Conservation (phyloP, 352 stramenopile species). For the Peronospora belbahrii region DNA sequence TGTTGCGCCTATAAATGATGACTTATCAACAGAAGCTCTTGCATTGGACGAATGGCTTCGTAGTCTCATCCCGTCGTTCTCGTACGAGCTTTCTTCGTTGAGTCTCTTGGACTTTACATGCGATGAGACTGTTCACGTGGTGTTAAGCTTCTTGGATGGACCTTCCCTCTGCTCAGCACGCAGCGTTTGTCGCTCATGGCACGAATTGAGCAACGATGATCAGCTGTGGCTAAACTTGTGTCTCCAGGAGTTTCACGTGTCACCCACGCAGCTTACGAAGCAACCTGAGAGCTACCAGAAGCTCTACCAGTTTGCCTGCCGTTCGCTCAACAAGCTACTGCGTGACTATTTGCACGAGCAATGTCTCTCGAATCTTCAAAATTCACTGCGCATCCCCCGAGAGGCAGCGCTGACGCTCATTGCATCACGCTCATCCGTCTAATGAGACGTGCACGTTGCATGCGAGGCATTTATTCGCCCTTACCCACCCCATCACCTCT, state of each 20-base stretch:
- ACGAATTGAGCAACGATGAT: conserved; percentile 45
- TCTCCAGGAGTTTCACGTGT: conserved; percentile 63
- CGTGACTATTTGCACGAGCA: conserved; percentile 77
- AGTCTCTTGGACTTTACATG: conserved; percentile 63
- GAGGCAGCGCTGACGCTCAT: conserved; percentile 54
- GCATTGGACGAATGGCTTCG: conserved; percentile 30
- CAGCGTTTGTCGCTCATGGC: conserved; percentile 52
- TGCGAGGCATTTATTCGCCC: neutral
- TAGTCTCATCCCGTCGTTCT: conserved; percentile 18
- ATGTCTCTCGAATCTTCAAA: conserved; percentile 61
- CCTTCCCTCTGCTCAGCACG: conserved; percentile 48
- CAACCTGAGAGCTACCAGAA: conserved; percentile 56
- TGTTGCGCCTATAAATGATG: conserved; percentile 29
- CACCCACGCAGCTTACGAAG: conserved; percentile 51
- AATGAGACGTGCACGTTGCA: conserved; percentile 2
- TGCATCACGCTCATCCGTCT: conserved; percentile 20
- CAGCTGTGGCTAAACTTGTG: conserved; percentile 61
- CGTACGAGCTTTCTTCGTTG: conserved; percentile 6
- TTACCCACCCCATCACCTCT: neutral
- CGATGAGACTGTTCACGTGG: conserved; percentile 56
- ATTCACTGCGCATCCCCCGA: conserved; percentile 58
- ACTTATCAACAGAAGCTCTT: conserved; percentile 27
- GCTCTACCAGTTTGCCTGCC: conserved; percentile 69
- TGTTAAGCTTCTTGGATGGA: conserved; percentile 68
- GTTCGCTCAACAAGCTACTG: conserved; percentile 66